Conservation (phyloP, 2,329 filamentous ascomycete species). For the Neophaeococcomyces mojaviensis region DNA sequence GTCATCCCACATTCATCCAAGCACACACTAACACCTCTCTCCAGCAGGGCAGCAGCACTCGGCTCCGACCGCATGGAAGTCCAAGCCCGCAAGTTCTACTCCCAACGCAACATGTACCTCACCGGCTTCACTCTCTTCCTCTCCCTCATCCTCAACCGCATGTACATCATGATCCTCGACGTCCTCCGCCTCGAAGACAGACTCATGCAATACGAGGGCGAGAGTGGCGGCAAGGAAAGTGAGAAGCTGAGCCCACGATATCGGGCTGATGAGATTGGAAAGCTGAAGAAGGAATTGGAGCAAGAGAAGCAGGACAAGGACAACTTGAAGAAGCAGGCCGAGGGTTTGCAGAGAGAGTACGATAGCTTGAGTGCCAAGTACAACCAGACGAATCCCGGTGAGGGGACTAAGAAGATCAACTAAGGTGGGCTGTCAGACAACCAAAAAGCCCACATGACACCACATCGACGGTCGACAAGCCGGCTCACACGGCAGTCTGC, state of each 20-base stretch:
- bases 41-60: constrained; percentile 58
- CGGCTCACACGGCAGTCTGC: too few relatives aligned
- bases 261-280: constrained; percentile 64
- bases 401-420: constrained; percentile 44
- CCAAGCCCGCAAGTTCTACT: constrained; percentile 99
- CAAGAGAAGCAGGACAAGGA: constrained; percentile 76
- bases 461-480: too few relatives aligned
- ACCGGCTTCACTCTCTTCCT: constrained; percentile 99
- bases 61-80: constrained; percentile 96
- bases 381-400: constrained; percentile 41
- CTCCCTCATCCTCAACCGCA: constrained; percentile 94
- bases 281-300: constrained; percentile 63
- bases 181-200: constrained; percentile 87
- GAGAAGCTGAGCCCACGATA: constrained; percentile 67
- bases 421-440: neutral
- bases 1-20: neutral
- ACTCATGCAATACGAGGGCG: constrained; percentile 72
- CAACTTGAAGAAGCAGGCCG: constrained; percentile 85
- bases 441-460: too few relatives aligned
- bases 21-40: neutral
- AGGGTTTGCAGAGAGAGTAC: constrained; percentile 78
- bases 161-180: constrained; percentile 94
- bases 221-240: constrained; percentile 58
- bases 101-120: constrained; percentile 99
- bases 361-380: constrained; percentile 78